These are phyloP conservation scores for Flaveria robusta DNA, from an alignment of 129 eudicot species.

Conservation along the genomic window DNA sequence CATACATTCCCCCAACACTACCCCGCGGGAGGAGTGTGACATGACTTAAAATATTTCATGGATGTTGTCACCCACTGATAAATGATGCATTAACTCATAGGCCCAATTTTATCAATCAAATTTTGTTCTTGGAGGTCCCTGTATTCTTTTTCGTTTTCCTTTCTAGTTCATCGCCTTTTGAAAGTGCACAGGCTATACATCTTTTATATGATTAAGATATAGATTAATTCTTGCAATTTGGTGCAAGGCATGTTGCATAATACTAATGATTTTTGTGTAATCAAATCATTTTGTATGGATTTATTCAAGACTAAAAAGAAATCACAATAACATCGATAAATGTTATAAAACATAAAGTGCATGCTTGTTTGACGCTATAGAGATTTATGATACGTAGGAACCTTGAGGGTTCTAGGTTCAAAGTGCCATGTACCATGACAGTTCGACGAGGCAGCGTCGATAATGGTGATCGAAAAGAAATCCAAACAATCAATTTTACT, in stretches of 20 bases:
- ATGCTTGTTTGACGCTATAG: too few relatives aligned
- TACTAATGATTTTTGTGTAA: too few relatives aligned
- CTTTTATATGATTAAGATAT: neutral
- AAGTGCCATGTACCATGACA: too few relatives aligned
- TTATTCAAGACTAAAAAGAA: too few relatives aligned
- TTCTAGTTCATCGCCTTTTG: neutral
- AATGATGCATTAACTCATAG: neutral
- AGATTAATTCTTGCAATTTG: neutral
- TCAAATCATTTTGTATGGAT: too few relatives aligned
- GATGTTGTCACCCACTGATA: constrained; percentile 8
- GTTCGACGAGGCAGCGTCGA: too few relatives aligned
- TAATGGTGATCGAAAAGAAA: too few relatives aligned
- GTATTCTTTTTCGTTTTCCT: neutral
- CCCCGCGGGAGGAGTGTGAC: neutral
- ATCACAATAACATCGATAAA: too few relatives aligned
- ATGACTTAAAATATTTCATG: neutral
- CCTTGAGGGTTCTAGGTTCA: too few relatives aligned
- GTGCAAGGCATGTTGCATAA: neutral
- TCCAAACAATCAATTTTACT: too few relatives aligned
- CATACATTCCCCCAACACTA: constrained; percentile 8
- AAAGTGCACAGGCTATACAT: neutral
- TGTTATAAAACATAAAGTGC: too few relatives aligned
- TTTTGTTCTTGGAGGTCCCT: constrained; percentile 9
- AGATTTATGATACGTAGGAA: too few relatives aligned
- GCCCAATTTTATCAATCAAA: neutral